phyloP scores from a whole-genome alignment of 129 eudicot species.

The sunflower (Helianthus annuus) region HanXRQr2.0-SUNRISE NC_035437.2:167080594-167081093 shows the following conservation, averaged over 20 bases:
- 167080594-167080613: not conserved
- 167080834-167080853: not conserved
- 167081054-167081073: not conserved
- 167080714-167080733: not conserved
- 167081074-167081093: not conserved
- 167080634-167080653: not conserved
- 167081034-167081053: not conserved
- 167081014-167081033: not conserved
- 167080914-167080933: slow-evolving; percentile 71
- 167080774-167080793: not conserved
- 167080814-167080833: not conserved
- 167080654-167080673: not conserved
- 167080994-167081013: not conserved
- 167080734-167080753: not conserved
- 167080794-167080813: not conserved
- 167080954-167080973: slow-evolving; percentile 2
- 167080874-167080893: not conserved
- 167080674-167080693: not conserved
- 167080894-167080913: slow-evolving; percentile 54
- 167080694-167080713: not conserved
- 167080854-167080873: too few species aligned
- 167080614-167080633: not conserved
- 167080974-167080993: not conserved
- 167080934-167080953: slow-evolving; percentile 1
- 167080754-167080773: not conserved